These are phyloP conservation scores for Niveomyces coronatus DNA, from an alignment of 2,329 filamentous ascomycete genomes.

Conservation along the genomic window DNA sequence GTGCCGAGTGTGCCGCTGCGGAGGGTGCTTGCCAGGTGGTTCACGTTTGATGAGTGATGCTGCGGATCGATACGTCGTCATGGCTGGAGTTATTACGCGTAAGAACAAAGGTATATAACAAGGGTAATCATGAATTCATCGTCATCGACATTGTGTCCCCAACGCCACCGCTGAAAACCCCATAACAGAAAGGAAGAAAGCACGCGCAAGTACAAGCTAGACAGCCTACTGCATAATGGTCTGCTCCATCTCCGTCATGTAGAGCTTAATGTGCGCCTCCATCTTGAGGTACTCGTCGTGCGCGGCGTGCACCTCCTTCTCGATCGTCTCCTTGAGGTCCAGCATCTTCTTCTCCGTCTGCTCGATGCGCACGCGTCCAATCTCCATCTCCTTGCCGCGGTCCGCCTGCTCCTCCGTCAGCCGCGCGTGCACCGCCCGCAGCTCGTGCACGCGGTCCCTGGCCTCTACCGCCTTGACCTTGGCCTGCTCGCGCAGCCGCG, in stretches of 20 bases:
- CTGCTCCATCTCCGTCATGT: conserved; percentile 99
- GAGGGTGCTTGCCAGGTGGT: conserved; percentile 56
- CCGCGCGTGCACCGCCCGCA: conserved; percentile 67
- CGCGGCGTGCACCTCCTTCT: conserved; percentile 82
- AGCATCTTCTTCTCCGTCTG: conserved; percentile 99
- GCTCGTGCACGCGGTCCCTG: conserved; percentile 81
- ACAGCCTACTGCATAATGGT: conserved; percentile 38
- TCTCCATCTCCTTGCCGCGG: conserved; percentile 87
- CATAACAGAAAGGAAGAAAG: background rate
- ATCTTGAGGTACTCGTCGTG: conserved; percentile 96
- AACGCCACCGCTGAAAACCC: background rate
- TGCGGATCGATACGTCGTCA: too few species aligned
- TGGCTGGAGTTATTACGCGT: too few species aligned
- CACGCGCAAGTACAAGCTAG: background rate
- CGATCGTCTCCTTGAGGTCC: conserved; percentile 94
- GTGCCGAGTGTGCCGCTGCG: conserved; percentile 48
- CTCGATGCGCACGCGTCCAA: conserved; percentile 84
- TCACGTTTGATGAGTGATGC: conserved; percentile 23
- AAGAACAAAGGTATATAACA: background rate
- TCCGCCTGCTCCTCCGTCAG: conserved; percentile 77
- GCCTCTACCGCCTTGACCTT: conserved; percentile 72
- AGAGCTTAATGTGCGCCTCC: conserved; percentile 92
- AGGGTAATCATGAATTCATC: background rate
- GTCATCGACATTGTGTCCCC: background rate
- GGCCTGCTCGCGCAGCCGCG: conserved; percentile 70